These are phyloP conservation scores for Corymbia maculata DNA, from an alignment of 345 rosid genomes.

Conservation along the genomic window DNA sequence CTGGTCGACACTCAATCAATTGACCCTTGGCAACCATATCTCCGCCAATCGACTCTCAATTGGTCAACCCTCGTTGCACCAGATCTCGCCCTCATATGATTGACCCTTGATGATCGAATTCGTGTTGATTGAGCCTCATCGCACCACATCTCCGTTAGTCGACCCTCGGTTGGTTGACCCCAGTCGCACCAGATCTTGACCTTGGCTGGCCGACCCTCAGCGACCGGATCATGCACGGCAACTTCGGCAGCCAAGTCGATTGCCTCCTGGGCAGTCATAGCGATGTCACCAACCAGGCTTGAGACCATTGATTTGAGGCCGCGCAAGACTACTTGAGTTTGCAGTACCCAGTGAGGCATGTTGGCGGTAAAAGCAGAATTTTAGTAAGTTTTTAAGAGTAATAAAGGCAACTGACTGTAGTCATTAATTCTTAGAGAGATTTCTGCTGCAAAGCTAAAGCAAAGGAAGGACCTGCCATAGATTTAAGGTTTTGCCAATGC, in stretches of 20 bases:
- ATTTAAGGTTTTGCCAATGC: background rate
- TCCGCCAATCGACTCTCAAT: background rate
- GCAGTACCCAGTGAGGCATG: background rate
- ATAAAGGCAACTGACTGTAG: background rate
- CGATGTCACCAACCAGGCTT: background rate
- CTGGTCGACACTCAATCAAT: background rate
- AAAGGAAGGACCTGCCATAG: background rate
- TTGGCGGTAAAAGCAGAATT: background rate
- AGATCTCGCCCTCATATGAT: background rate
- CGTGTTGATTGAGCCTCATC: background rate
- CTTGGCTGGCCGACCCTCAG: background rate
- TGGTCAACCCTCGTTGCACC: background rate
- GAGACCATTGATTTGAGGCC: background rate
- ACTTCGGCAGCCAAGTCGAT: background rate
- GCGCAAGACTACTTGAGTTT: background rate
- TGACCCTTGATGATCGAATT: background rate
- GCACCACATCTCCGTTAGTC: background rate
- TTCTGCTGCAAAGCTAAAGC: background rate
- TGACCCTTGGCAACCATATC: background rate
- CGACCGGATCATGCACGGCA: background rate
- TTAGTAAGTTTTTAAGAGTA: background rate
- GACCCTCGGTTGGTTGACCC: background rate
- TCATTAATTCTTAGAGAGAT: background rate
- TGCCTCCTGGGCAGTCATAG: background rate
- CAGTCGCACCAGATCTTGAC: background rate